These are phyloP conservation scores for Endoconidiophora laricicola DNA, from an alignment of 2,329 filamentous ascomycete species.

Conservation along the genomic window DNA sequence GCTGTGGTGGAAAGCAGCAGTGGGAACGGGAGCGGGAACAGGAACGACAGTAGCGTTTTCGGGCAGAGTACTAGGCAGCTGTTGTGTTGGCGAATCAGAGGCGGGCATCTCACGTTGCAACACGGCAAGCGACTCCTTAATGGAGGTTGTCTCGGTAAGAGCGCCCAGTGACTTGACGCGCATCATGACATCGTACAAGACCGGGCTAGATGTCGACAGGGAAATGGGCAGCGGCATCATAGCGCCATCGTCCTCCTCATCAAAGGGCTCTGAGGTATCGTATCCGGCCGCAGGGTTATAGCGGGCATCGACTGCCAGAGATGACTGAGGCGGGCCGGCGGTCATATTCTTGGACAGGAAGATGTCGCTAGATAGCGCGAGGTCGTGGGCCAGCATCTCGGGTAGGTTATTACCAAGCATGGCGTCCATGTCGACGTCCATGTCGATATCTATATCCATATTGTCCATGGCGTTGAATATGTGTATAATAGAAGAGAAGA, in stretches of 20 bases:
- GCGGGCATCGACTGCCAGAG: background rate
- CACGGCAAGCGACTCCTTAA: slow-evolving; percentile 10
- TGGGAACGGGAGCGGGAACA: background rate
- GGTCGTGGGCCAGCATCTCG: slow-evolving; percentile 37
- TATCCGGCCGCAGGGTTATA: background rate
- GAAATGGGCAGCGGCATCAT: slow-evolving; percentile 3
- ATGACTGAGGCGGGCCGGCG: slow-evolving; percentile 27
- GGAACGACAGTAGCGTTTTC: background rate
- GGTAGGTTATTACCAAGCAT: slow-evolving; percentile 31
- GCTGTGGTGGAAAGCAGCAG: background rate
- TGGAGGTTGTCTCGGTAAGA: slow-evolving; percentile 6
- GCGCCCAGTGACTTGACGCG: slow-evolving; percentile 5
- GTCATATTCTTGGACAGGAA: slow-evolving; percentile 37
- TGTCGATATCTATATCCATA: slow-evolving; percentile 2
- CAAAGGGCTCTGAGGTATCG: background rate
- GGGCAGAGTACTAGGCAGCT: background rate
- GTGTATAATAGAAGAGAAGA: background rate
- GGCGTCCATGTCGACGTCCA: slow-evolving; percentile 14
- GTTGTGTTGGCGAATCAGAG: too few species aligned
- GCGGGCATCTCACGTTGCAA: background rate
- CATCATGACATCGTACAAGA: slow-evolving; percentile 9
- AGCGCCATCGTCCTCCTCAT: slow-evolving; percentile 4
- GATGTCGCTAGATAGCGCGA: slow-evolving; percentile 30
- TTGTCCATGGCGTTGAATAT: background rate
- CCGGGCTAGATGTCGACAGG: slow-evolving; percentile 2